Conservation (phyloP, 2,329 filamentous ascomycete genomes). For the Fusarium decemcellulare region DNA sequence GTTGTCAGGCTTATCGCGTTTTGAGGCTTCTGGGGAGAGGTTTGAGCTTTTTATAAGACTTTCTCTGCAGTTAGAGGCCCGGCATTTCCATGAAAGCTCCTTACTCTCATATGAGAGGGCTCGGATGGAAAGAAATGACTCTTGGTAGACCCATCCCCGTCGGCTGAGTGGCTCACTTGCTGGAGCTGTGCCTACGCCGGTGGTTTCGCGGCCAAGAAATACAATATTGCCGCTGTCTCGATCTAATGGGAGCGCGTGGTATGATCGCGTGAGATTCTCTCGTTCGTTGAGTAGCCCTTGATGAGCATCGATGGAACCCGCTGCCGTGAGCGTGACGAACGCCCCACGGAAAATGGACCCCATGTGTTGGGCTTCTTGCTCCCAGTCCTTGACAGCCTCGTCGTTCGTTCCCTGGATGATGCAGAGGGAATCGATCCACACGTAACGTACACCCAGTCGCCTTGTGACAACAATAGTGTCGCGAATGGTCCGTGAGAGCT, state of each 20-base stretch:
- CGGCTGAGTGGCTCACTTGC: background rate
- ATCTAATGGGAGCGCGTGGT: background rate
- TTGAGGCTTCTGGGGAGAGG: background rate
- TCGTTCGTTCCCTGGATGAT: conserved; percentile 9
- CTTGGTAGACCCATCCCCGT: background rate
- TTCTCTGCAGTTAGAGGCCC: background rate
- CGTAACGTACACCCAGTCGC: background rate
- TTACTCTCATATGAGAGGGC: background rate
- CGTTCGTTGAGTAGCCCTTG: background rate
- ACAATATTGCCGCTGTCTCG: background rate
- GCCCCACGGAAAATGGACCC: background rate
- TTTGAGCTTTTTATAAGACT: background rate
- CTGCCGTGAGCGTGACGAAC: background rate
- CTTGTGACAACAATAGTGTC: background rate
- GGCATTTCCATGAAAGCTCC: background rate
- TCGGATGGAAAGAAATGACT: background rate
- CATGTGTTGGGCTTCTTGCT: background rate
- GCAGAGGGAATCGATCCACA: conserved; percentile 17
- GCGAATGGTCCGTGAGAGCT: background rate
- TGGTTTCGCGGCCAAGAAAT: background rate
- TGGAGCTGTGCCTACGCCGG: background rate
- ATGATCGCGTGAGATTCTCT: background rate
- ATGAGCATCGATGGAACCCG: background rate
- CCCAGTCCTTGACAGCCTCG: background rate
- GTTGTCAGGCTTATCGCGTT: background rate